Base-by-base conservation (phyloP, 202 grass and related monocot species). In the Zoysia matrella region DNA sequence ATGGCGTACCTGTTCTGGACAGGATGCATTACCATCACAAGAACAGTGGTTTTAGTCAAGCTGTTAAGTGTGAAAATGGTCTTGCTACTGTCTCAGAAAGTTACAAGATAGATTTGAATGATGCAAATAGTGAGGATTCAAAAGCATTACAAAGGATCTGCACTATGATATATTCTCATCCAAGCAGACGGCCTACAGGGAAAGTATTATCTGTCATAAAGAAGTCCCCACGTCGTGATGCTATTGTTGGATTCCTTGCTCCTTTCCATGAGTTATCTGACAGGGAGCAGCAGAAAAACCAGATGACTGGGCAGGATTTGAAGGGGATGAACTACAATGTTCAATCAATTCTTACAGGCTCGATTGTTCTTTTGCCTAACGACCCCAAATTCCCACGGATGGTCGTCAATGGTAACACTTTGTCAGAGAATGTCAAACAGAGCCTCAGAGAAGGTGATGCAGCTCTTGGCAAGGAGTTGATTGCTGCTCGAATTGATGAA, bases 381-480 rank as follows among this genome's bases (percentile, higher is more conserved):
- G 90, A 95, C 86, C 85, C 87, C 67, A 99, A 91, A 76, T 93
- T 93, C 22, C 92, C 96, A 11, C 89, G 60, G 80, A 99, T 99
- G 96, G 22, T 88, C 84, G 78, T 95, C 56, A 85, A 39, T 64
- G 71, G 76, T 16, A 73, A 63, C 52, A 75, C 82, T 74, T 89
- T 99, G 72, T 87, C 85, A 72, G 92, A 93, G 69, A 67, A 75
- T 66, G 75, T 87, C 57, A 90, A 62, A 83, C 66, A 90, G 67
- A 90, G 85, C 67, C 81, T 90, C 50, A 85, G 85, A 69, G 87
- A 92, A 81, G 83, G 87, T 77, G 85, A 91, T 73, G 42, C 56
- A 60, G 75, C 82, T 83, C 69, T 97, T 68, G 68, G 84, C 71
- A 93, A 81, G 45, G 89, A 95, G 76, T 77, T 99, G 81, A 77